Conservation (phyloP, 805 yeast genomes). For the Blastobotrys parvus region DNA sequence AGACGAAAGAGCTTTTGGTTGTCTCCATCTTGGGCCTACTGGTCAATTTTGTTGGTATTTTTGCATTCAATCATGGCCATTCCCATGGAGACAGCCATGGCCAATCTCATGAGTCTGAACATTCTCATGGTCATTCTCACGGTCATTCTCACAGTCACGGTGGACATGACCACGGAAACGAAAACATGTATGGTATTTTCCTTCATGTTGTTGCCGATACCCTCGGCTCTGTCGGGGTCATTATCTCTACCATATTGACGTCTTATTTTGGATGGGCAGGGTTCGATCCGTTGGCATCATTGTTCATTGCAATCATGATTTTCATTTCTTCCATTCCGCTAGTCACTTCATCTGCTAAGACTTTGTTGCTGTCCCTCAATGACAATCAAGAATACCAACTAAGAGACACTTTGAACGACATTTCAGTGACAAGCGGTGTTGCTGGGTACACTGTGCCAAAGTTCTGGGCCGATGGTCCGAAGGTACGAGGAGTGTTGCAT, state of each 20-base stretch:
- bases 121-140: slow-evolving; percentile 19
- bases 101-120: slow-evolving; percentile 30
- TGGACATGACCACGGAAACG: slow-evolving; percentile 35
- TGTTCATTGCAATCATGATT: slow-evolving; percentile 75
- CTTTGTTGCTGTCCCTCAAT: slow-evolving; percentile 56
- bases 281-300: slow-evolving; percentile 88
- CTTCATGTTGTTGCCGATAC: slow-evolving; percentile 93
- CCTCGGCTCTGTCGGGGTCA: slow-evolving; percentile 93
- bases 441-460: slow-evolving; percentile 81
- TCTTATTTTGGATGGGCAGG: slow-evolving; percentile 64
- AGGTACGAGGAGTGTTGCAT: slow-evolving; percentile 71
- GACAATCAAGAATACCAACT: slow-evolving; percentile 53
- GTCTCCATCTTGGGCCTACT: slow-evolving; percentile 79
- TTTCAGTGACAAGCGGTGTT: slow-evolving; percentile 67
- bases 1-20: slow-evolving; percentile 73
- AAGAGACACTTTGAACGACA: slow-evolving; percentile 57
- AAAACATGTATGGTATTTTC: slow-evolving; percentile 89
- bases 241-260: slow-evolving; percentile 76
- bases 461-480: slow-evolving; percentile 66
- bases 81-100: slow-evolving; percentile 37
- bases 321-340: slow-evolving; percentile 78
- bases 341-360: slow-evolving; percentile 68
- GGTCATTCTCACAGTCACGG: slow-evolving; percentile 14
- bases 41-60: slow-evolving; percentile 86
- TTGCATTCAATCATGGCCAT: slow-evolving; percentile 88